A percentile compares a stretch with the other conserved stretches of the same genome.
Evolutionary conservation across 2,329 filamentous ascomycete genomes (phyloP).

Genomic region (Alternaria burnsii): DNA sequence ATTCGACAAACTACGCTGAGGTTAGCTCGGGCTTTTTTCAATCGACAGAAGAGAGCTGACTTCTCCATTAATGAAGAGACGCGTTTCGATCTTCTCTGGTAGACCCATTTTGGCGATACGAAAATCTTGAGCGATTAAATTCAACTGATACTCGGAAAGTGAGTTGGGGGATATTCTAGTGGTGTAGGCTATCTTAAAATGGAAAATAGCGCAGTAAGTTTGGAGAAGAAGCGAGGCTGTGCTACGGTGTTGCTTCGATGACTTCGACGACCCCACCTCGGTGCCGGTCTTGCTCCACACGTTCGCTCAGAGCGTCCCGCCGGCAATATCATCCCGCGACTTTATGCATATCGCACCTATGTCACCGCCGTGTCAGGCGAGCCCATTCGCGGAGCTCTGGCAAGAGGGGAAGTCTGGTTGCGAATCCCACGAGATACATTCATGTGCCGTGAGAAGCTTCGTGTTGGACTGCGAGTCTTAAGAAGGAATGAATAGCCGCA

Average conservation of each 20-base stretch:
- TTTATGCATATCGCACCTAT: conserved; percentile 15
- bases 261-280: conserved; percentile 25
- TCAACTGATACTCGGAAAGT: background rate
- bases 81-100: conserved; percentile 44
- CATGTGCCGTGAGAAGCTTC: conserved; percentile 2
- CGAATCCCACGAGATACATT: conserved; percentile 15
- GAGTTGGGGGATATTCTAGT: background rate
- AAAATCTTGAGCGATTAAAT: background rate
- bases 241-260: background rate
- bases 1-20: conserved; percentile 37
- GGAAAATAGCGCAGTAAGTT: background rate
- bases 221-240: conserved; percentile 8
- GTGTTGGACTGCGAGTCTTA: conserved; percentile 14
- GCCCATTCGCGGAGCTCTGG: conserved; percentile 19
- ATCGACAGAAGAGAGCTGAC: conserved; percentile 18
- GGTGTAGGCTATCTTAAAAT: background rate
- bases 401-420: conserved; percentile 18
- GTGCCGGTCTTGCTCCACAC: conserved; percentile 11
- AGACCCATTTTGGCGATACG: conserved; percentile 32
- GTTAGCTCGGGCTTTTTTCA: conserved; percentile 8
- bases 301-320: conserved; percentile 14
- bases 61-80: conserved; percentile 48
- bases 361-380: conserved; percentile 25
- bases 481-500: conserved; percentile 17
- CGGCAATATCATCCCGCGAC: conserved; percentile 37